Evolutionary conservation across 192 early-diverging fungal genomes (phyloP), one percentile per base, ranked within the genome.

Genomic region (Spizellomyces punctatus): DNA sequence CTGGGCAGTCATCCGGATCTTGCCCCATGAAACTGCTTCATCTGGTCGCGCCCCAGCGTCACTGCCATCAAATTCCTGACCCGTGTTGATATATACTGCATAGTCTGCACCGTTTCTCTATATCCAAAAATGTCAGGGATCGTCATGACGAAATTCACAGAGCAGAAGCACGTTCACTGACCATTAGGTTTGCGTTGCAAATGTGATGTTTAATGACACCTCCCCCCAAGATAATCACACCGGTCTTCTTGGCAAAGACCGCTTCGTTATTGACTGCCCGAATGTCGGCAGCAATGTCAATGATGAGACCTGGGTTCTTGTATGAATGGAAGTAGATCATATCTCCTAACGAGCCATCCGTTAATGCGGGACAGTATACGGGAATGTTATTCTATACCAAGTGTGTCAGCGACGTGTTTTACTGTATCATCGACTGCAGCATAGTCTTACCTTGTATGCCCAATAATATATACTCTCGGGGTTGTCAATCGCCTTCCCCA

Each of bases 291-390:
- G 90, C 95, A 71, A 99, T 85, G 73, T 99, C 98, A 52, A 99
- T 85, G 27, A 98, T 85, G 50, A 99, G 82, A 0, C 96, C 96
- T 5, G 98, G 98, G 76, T 88, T 97, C 74, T 90, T 92, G 86
- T 89, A 99, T 16, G 94, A 93, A 83, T 99, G 98, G 74, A 99
- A 98, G 78, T 98, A 99, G 69, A 99, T 92, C 98, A 99, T 98
- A 75, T 99, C 98, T 10, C 98, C 98, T 12, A 99, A 79, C 2
- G 95, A 96, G 19, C 98, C 98, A 65, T 99, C 98, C 2, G 98
- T 99, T 46, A 99, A 76, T 1, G 96, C 98, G 1, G 98, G 98
- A 76, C 95, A 96, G 76, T 93, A 99, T 5, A 98, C 93, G 0
- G 98, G 98, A 64, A 99, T 98, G 75, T 98, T 79, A 79, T 99